Evolutionary conservation across 768 basidiomycete genomes (phyloP), one percentile per base, ranked within the genome.

Genomic region (Suillus americanus): DNA sequence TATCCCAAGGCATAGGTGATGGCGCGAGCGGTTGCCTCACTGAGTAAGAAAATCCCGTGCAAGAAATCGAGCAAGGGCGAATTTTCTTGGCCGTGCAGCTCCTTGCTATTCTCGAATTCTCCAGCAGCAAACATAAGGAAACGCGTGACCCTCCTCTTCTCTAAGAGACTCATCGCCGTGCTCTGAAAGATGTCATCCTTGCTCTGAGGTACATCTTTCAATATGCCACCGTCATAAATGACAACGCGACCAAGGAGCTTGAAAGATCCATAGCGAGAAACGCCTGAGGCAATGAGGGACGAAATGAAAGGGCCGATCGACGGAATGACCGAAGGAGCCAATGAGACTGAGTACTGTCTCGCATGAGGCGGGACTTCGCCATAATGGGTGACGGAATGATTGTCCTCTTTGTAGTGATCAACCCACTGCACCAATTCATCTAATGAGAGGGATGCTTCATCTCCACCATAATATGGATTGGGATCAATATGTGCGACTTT

Each of bases 161-260:
- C 93, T 38, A 95, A 73, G 13, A 98, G 81, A 8, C 82, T 82
- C 9, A 98, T 84, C 10, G 81, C 82, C 71, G 87, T 88, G 77
- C 86, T 89, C 79, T 91, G 95, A 84, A 99, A 98, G 3, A 99
- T 85, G 64, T 93, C 91, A 75, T 95, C 95, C 74, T 97, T 98
- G 78, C 87, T 92, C 38, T 89, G 89, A 1, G 97, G 97, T 0
- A 98, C 96, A 59, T 76, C 83, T 69, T 85, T 85, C 61, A 86
- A 72, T 25, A 73, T 68, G 61, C 73, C 74, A 2, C 83, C 78
- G 57, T 85, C 79, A 69, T 87, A 89, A 51, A 94, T 78, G 45
- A 81, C 85, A 20, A 91, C 81, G 28, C 83, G 85, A 66, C 90
- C 92, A 23, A 99, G 79, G 4, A 97, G 82, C 54, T 91, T 88